Conservation (phyloP, 177 flowering plant species). For the Vitis hybrid region DNA sequence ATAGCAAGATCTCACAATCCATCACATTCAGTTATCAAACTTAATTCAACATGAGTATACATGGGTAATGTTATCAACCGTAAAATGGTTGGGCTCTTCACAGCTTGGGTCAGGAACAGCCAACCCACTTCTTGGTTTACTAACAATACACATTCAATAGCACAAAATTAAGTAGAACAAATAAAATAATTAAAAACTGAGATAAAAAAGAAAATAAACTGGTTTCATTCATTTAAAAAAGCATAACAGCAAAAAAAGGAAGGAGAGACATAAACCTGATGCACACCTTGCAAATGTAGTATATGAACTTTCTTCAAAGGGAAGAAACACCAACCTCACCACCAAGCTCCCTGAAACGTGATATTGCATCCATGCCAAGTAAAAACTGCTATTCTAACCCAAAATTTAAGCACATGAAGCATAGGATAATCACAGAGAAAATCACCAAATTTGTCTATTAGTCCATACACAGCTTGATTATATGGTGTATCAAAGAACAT, state of each 20-base stretch:
- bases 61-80: too few relatives aligned
- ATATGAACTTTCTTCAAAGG: constrained; percentile 96
- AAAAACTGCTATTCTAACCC: background rate
- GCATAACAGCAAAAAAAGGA: background rate
- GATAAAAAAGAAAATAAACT: background rate
- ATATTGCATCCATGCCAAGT: background rate
- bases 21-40: too few relatives aligned
- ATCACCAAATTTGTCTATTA: constrained; percentile 91
- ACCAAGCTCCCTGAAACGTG: constrained; percentile 81
- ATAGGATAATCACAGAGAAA: background rate
- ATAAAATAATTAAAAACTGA: too few relatives aligned
- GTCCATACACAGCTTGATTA: constrained; percentile 96
- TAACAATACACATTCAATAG: background rate
- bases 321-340: constrained; percentile 90
- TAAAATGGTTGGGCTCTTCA: too few relatives aligned
- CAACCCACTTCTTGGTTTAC: background rate
- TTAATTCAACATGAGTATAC: background rate
- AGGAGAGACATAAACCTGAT: constrained; percentile 67
- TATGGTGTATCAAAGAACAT: constrained; percentile 89
- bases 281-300: constrained; percentile 92
- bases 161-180: background rate
- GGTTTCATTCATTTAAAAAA: background rate
- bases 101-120: too few relatives aligned
- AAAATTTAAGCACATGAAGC: background rate
- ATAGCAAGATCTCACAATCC: too few relatives aligned